Evolutionary conservation across 2,329 filamentous ascomycete species (phyloP).

Genomic region (Ophiostoma ips): DNA sequence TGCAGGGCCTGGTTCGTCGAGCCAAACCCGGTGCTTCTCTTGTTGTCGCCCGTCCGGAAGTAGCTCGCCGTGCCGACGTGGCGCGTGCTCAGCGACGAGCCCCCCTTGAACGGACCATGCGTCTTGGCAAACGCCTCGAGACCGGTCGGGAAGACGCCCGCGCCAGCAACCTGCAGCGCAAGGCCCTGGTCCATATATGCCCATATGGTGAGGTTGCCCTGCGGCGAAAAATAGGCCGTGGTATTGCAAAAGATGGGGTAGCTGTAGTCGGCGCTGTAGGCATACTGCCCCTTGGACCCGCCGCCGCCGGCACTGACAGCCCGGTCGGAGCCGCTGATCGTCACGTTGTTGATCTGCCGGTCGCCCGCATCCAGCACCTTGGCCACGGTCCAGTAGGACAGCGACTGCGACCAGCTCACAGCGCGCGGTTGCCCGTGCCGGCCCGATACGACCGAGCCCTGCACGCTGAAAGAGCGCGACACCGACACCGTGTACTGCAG

Average conservation of each 20-base stretch:
- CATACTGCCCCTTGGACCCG: conserved; percentile 4
- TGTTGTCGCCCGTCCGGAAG: conserved; percentile 30
- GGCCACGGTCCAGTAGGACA: conserved; percentile 40
- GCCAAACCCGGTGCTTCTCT: conserved; percentile 36
- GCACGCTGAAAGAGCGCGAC: conserved; percentile 38
- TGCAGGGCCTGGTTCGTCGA: conserved; percentile 41
- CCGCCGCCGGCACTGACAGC: conserved; percentile 18
- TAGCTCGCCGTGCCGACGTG: conserved; percentile 46
- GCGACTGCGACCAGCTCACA: conserved; percentile 43
- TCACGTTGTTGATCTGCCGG: conserved; percentile 29
- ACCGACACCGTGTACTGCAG: conserved; percentile 45
- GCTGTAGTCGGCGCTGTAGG: conserved; percentile 29
- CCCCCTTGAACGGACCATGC: conserved; percentile 15
- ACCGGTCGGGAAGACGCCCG: conserved; percentile 40
- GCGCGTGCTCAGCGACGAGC: conserved; percentile 31
- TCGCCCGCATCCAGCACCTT: conserved; percentile 25
- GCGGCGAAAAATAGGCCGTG: conserved; percentile 28
- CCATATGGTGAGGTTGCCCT: conserved; percentile 32
- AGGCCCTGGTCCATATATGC: conserved; percentile 29
- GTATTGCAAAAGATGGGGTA: conserved; percentile 50
- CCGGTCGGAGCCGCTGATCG: conserved; percentile 19
- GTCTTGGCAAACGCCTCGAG: conserved; percentile 38
- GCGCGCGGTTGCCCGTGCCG: conserved; percentile 6
- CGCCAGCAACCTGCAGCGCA: conserved; percentile 23
- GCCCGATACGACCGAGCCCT: conserved; percentile 36